Evolutionary conservation across 2,329 filamentous ascomycete species (phyloP).

Genomic region (Cladophialophora chaetospira): DNA sequence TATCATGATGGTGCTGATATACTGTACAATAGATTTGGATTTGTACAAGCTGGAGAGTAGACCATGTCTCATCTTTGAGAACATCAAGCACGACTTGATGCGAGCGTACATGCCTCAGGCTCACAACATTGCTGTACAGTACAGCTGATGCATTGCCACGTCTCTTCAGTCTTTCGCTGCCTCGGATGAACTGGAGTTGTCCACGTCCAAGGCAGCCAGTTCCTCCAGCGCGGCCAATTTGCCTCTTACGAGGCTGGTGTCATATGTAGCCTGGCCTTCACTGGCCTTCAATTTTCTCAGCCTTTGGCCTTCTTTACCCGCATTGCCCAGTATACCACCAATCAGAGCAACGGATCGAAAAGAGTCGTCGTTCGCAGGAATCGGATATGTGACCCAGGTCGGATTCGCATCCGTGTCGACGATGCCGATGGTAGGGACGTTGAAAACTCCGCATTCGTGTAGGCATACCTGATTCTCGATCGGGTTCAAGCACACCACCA

Average conservation of each 20-base stretch:
- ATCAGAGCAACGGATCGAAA: conserved; percentile 79
- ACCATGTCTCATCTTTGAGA: too few species aligned
- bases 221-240: conserved; percentile 27
- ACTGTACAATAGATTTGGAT: too few species aligned
- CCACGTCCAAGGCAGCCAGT: conserved; percentile 26
- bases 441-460: conserved; percentile 85
- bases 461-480: conserved; percentile 87
- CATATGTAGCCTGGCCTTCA: conserved; percentile 63
- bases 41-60: too few species aligned
- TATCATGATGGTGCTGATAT: too few species aligned
- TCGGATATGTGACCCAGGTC: conserved; percentile 92
- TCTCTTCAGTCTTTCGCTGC: too few species aligned
- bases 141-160: too few species aligned
- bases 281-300: conserved; percentile 65
- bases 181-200: not conserved
- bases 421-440: conserved; percentile 90
- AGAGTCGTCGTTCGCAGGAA: conserved; percentile 97
- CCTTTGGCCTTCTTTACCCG: conserved; percentile 74
- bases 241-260: conserved; percentile 33
- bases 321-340: conserved; percentile 79
- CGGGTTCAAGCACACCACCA: conserved; percentile 91
- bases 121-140: too few species aligned
- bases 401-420: conserved; percentile 93
- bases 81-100: too few species aligned
- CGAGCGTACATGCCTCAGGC: too few species aligned